Base-by-base conservation (phyloP, 257 asterid species). In the Cynanchum wilfordii region DNA sequence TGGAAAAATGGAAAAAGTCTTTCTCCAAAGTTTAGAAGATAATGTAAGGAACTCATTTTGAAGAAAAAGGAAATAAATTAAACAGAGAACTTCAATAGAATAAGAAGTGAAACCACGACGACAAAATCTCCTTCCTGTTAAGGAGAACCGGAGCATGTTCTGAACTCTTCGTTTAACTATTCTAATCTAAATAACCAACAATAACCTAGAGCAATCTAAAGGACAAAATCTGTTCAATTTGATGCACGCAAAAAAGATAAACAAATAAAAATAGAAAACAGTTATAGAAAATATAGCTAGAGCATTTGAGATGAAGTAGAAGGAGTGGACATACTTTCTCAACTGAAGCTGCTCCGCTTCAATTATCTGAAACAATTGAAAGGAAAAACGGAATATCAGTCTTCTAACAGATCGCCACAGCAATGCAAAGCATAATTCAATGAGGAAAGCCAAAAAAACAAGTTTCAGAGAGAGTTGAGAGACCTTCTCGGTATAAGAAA, bases 401-500 rank as follows among this genome's bases (percentile, higher is more conserved):
- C n/a, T 22, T 16, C 17, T 36, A 51, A 72, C 25, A 10, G 19
- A 70, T 33, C 22, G 42, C 19, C 65, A 25, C 52, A 68, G 42
- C 0, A 15, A 10, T 65, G 13, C 29, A 65, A 15, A 13, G 13
- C 12, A 17, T 24, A 44, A 33, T 2, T 25, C 52, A 73, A 6
- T n/a, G 16, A 30, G 6, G 4, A 13, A 25, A n/a, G 10, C 17
- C 17, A 2, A 33, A 12, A 68, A 19, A 30, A 49, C 17, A 19
- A 44, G 19, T 4, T 24, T 71, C 2, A 8, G 62, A 42, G 30
- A 38, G 27, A 30, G 52, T 20, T n/a, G 45, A 5, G 59, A 29
- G 22, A 89, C 98, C 96, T 81, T 85, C 68, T 92, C 97, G 56
- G 99, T 84, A 86, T 95, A 92, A 70, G 98, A 91, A 75, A 95